Evolutionary conservation across 371 early-diverging fungal genomes (phyloP).

Genomic region (Coemansia sp.): DNA sequence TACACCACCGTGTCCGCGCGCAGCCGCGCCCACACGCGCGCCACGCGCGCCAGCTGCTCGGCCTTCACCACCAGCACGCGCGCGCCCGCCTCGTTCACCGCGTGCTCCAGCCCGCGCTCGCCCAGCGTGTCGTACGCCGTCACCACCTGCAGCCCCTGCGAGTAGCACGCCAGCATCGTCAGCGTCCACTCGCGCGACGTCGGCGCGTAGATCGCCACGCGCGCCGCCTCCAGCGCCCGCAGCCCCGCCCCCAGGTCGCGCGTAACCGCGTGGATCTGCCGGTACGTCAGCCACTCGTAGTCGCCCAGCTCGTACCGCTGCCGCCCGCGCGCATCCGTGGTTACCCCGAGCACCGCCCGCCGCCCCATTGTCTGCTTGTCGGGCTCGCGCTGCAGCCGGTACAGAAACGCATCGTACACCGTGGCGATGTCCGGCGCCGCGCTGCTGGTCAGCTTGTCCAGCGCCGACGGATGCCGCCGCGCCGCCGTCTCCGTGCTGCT

Average conservation of each 20-base stretch:
- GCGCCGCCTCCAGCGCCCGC: constrained; percentile 48
- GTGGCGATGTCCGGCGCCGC: constrained; percentile 31
- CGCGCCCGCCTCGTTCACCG: constrained; percentile 74
- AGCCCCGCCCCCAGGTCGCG: constrained; percentile 54
- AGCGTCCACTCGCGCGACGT: constrained; percentile 50
- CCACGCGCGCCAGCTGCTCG: constrained; percentile 68
- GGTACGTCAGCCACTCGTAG: constrained; percentile 60
- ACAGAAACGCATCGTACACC: constrained; percentile 35
- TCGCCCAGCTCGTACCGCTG: constrained; percentile 48
- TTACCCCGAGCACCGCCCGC: constrained; percentile 49
- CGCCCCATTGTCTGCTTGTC: constrained; percentile 54
- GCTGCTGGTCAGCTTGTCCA: constrained; percentile 19
- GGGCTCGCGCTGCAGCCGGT: constrained; percentile 27
- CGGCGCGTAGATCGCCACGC: constrained; percentile 62
- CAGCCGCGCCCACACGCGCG: constrained; percentile 56
- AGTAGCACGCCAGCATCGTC: constrained; percentile 59
- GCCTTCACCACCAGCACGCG: constrained; percentile 71
- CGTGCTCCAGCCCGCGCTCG: constrained; percentile 68
- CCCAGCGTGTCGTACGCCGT: constrained; percentile 90
- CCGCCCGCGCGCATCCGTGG: constrained; percentile 21
- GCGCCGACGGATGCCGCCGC: constrained; percentile 30
- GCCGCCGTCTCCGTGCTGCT: constrained; percentile 19
- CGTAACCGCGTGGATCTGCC: constrained; percentile 43
- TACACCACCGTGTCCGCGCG: constrained; percentile 69
- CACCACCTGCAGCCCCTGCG: constrained; percentile 67